These are phyloP conservation scores for Kokia cookei DNA, from an alignment of 441 rosid species.

Conservation along the genomic window DNA sequence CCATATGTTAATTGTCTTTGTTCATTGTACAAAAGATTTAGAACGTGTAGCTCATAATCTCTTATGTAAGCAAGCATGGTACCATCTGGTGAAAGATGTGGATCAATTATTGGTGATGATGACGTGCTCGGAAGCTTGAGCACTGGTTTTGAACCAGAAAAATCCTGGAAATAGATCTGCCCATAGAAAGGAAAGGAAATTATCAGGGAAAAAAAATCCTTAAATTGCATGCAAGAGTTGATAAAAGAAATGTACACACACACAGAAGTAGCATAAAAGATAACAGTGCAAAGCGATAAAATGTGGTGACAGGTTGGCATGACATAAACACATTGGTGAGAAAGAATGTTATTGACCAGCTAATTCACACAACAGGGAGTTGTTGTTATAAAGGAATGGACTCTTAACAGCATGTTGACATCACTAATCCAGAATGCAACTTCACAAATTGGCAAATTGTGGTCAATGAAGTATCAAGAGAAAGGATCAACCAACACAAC, in stretches of 20 bases:
- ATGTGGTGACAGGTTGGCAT: not conserved
- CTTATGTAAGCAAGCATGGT: conserved; percentile 65
- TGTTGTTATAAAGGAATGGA: not conserved
- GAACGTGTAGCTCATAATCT: conserved; percentile 70
- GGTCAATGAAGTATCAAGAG: not conserved
- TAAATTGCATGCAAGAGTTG: not conserved
- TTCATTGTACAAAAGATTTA: conserved; percentile 51
- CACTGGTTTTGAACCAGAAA: conserved; percentile 56
- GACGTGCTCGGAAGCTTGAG: conserved; percentile 65
- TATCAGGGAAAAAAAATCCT: conserved; percentile 6
- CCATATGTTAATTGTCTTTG: conserved; percentile 61
- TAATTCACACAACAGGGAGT: not conserved
- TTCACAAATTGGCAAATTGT: not conserved
- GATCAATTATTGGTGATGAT: conserved; percentile 67
- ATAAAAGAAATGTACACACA: not conserved
- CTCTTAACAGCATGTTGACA: not conserved
- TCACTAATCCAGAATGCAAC: not conserved
- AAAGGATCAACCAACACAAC: not conserved
- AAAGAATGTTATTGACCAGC: not conserved
- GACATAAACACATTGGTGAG: not conserved
- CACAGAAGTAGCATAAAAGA: not conserved
- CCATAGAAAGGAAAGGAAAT: conserved; percentile 9
- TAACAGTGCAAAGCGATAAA: not conserved
- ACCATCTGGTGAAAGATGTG: conserved; percentile 86
- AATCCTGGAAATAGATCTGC: conserved; percentile 82